Conservation (phyloP, 1,284 basidiomycete species). For the Xerocomus nothofagi region DNA sequence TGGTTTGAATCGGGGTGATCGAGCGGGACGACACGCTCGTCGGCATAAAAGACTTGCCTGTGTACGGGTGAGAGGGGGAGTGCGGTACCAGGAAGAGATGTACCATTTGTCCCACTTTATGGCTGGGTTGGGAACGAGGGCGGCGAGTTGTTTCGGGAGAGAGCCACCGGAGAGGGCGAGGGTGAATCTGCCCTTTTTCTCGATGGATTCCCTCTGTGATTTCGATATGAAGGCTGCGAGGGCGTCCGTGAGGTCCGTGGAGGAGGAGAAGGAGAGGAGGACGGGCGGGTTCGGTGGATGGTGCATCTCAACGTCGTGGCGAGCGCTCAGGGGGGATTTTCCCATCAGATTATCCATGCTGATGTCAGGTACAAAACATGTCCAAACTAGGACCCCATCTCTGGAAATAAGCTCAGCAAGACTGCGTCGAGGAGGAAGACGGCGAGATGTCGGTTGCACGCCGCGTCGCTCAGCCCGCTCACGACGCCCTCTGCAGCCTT, state of each 20-base stretch:
- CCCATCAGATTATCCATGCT: neutral
- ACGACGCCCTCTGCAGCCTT: conserved; percentile 51
- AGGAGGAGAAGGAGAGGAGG: conserved; percentile 70
- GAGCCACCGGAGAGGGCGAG: conserved; percentile 94
- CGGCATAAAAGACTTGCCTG: conserved; percentile 98
- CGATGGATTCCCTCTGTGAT: conserved; percentile 87
- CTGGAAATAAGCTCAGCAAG: conserved; percentile 64
- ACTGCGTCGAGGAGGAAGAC: conserved; percentile 65
- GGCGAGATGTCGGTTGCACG: conserved; percentile 68
- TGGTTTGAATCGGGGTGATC: conserved; percentile 94
- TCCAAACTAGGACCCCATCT: conserved; percentile 44
- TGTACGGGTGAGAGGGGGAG: conserved; percentile 1
- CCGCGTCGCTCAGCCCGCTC: conserved; percentile 54
- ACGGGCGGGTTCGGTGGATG: conserved; percentile 64
- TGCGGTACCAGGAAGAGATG: neutral
- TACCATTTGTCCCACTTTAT: conserved; percentile 97
- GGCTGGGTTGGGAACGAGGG: conserved; percentile 70
- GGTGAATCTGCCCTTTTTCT: conserved; percentile 87
- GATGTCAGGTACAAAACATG: conserved; percentile 34
- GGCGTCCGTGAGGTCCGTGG: conserved; percentile 54
- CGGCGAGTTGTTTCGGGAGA: conserved; percentile 80
- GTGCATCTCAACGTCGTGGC: conserved; percentile 38
- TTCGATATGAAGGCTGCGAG: conserved; percentile 86
- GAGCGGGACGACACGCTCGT: conserved; percentile 94
- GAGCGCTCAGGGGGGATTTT: conserved; percentile 12